Evolutionary conservation across 2,329 filamentous ascomycete genomes (phyloP).

Genomic region (Apiospora rasikravindrae): DNA sequence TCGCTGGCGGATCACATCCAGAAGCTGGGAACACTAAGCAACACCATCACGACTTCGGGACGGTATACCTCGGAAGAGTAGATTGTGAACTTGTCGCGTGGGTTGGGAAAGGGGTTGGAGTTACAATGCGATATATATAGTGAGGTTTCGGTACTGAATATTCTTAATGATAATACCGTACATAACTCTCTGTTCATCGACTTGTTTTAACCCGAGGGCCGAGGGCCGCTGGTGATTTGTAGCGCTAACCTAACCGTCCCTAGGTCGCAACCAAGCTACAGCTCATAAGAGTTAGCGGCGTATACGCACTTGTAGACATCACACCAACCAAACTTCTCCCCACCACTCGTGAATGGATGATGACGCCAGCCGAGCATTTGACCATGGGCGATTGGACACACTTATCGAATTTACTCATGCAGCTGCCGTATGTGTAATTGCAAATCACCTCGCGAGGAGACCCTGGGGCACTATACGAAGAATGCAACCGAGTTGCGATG

Average conservation of each 20-base stretch:
- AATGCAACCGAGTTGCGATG: not conserved
- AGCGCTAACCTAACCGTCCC: not conserved
- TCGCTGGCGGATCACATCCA: constrained; percentile 46
- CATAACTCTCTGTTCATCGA: not conserved
- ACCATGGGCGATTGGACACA: not conserved
- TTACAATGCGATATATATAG: not conserved
- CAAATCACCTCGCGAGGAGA: not conserved
- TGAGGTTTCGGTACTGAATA: not conserved
- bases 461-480: not conserved
- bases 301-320: not conserved
- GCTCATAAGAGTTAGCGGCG: not conserved
- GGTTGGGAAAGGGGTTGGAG: not conserved
- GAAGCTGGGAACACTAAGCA: constrained; percentile 28
- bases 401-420: not conserved
- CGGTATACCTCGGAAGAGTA: not conserved
- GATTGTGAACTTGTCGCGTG: not conserved
- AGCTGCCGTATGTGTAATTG: not conserved
- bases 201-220: not conserved
- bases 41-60: not conserved
- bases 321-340: no score
- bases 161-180: not conserved
- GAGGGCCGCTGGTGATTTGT: not conserved
- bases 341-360: not conserved
- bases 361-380: not conserved
- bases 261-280: not conserved